Percentiles rank a stretch among this genome's conserved stretches.
Conservation (phyloP, 805 yeast genomes). For the Nakazawaea wickerhamii region DNA sequence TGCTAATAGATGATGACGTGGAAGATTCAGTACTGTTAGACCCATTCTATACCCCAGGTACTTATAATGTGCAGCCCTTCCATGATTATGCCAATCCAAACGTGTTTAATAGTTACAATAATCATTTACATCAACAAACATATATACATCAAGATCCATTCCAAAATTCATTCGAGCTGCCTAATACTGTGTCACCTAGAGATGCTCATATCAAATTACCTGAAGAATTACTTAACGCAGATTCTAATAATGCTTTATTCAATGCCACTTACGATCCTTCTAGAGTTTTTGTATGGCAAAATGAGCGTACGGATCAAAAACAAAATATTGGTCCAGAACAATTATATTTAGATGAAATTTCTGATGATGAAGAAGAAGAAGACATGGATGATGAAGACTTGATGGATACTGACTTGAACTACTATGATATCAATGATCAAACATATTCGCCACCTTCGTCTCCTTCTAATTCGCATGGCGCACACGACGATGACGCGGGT, state of each 20-base stretch:
- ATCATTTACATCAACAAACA: conserved; percentile 5
- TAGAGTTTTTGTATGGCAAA: conserved; percentile 14
- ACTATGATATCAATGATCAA: conserved; percentile 7
- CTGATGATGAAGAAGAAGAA: conserved; percentile 17
- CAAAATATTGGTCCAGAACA: conserved; percentile 14
- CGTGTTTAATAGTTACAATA: conserved; percentile 17
- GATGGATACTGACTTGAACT: conserved; percentile 7
- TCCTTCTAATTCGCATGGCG: conserved; percentile 3
- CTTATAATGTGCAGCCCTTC: conserved; percentile 26
- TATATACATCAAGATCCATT: conserved; percentile 8
- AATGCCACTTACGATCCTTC: conserved; percentile 8
- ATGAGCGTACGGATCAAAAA: conserved; percentile 6
- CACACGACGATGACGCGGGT: conserved; percentile 3
- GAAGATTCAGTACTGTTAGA: conserved; percentile 4
- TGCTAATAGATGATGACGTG: conserved; percentile 12
- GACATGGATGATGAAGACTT: conserved; percentile 13
- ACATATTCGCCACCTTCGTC: conserved; percentile 2
- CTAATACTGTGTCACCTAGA: conserved; percentile 16
- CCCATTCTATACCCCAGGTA: conserved; percentile 6
- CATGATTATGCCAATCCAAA: conserved; percentile 37
- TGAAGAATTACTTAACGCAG: conserved; percentile 14
- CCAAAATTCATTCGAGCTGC: conserved; percentile 6
- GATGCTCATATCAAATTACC: conserved; percentile 18
- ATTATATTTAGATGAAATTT: conserved; percentile 17
- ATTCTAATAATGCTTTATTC: conserved; percentile 6